Conservation (phyloP, 352 stramenopile genomes). For the Pythium biforme region DNA sequence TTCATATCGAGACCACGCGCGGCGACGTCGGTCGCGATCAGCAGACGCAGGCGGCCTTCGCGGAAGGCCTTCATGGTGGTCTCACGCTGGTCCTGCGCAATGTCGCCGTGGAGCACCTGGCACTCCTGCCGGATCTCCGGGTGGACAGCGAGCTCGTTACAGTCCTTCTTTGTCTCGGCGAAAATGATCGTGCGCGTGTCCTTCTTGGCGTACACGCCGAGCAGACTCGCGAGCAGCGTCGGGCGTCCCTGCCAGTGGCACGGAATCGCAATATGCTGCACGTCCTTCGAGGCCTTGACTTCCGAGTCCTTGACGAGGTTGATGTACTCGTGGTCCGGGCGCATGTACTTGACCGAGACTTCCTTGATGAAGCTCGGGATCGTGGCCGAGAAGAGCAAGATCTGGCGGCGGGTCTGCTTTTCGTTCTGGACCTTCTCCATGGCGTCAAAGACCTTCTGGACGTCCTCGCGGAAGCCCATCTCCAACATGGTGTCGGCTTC, state of each 20-base stretch:
- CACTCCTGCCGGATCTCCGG: conserved; percentile 84
- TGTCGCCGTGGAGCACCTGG: conserved; percentile 96
- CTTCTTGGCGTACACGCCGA: conserved; percentile 85
- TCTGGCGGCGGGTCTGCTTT: conserved; percentile 65
- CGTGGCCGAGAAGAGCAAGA: conserved; percentile 93
- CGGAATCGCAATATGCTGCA: conserved; percentile 92
- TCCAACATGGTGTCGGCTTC: conserved; percentile 96
- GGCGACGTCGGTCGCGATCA: conserved; percentile 97
- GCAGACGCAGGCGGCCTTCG: conserved; percentile 91
- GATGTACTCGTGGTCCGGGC: conserved; percentile 83
- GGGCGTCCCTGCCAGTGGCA: conserved; percentile 90
- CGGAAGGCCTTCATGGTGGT: conserved; percentile 97
- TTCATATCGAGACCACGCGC: conserved; percentile 97
- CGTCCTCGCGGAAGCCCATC: conserved; percentile 95
- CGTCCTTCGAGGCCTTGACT: conserved; percentile 87
- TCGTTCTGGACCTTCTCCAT: conserved; percentile 74
- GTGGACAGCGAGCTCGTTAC: conserved; percentile 91
- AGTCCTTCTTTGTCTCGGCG: conserved; percentile 94
- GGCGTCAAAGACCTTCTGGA: conserved; percentile 91
- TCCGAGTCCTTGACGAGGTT: conserved; percentile 92
- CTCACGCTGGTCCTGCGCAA: conserved; percentile 96
- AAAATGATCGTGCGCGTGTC: conserved; percentile 93
- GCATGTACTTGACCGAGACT: conserved; percentile 90
- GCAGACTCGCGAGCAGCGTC: conserved; percentile 68
- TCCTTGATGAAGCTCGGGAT: conserved; percentile 92